These are phyloP conservation scores for Lentinula guzmanii DNA, from an alignment of 768 basidiomycete species.

Conservation along the genomic window DNA sequence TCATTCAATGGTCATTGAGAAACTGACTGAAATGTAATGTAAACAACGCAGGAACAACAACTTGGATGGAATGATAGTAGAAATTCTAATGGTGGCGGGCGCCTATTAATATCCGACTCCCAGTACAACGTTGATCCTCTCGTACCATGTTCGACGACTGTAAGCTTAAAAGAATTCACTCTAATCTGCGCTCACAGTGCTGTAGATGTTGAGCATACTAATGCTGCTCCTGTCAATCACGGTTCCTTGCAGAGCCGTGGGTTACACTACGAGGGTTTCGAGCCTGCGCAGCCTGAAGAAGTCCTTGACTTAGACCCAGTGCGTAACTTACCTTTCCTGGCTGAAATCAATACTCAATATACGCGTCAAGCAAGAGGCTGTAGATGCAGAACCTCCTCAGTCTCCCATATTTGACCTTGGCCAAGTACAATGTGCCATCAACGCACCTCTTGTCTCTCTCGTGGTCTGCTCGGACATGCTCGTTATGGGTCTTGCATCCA, in stretches of 20 bases:
- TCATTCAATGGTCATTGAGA: no score
- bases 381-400: constrained; percentile 26
- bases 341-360: constrained; percentile 8
- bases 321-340: constrained; percentile 16
- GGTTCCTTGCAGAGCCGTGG: constrained; percentile 37
- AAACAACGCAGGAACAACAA: no score
- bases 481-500: constrained; percentile 74
- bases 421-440: constrained; percentile 83
- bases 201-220: constrained; percentile 86
- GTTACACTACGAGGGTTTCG: constrained; percentile 85
- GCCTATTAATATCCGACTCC: background rate
- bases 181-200: constrained; percentile 2
- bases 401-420: constrained; percentile 76
- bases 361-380: constrained; percentile 23
- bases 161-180: constrained; percentile 24
- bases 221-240: constrained; percentile 37
- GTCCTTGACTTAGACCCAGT: constrained; percentile 40
- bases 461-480: constrained; percentile 85
- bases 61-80: no score
- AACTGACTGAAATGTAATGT: no score
- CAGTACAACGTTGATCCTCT: background rate
- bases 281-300: constrained; percentile 54
- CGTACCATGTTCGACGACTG: constrained; percentile 63
- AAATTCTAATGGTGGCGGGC: background rate
- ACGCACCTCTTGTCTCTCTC: constrained; percentile 77